A percentile compares a stretch with the other conserved stretches of the same genome.
Evolutionary conservation across 1,284 basidiomycete genomes (phyloP).

Genomic region (Pseudomicrostroma phylloplanum): DNA sequence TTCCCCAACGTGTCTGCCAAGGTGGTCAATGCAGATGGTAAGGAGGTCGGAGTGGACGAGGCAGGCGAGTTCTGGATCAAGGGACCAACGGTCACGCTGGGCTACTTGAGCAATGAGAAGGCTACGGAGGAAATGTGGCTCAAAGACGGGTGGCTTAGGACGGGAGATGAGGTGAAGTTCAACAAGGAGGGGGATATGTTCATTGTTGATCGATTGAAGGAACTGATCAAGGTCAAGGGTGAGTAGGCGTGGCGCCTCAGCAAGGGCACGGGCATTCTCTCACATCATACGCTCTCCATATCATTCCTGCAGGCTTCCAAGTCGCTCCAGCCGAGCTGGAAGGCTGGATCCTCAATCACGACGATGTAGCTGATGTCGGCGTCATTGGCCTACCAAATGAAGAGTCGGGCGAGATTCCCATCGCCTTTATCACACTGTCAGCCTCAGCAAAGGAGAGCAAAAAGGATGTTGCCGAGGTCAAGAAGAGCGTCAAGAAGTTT

Average conservation of each 20-base stretch:
- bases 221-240: slow-evolving; percentile 25
- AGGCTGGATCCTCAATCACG: slow-evolving; percentile 66
- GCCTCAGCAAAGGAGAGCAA: slow-evolving; percentile 50
- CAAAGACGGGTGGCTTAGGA: slow-evolving; percentile 33
- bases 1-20: slow-evolving; percentile 33
- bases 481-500: slow-evolving; percentile 54
- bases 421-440: slow-evolving; percentile 65
- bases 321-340: slow-evolving; percentile 24
- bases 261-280: background rate
- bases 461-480: slow-evolving; percentile 8
- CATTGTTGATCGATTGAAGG: slow-evolving; percentile 34
- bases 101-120: slow-evolving; percentile 50
- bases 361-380: slow-evolving; percentile 64
- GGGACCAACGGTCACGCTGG: slow-evolving; percentile 53
- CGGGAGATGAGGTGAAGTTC: slow-evolving; percentile 35
- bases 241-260: slow-evolving; percentile 4
- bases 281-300: background rate
- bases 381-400: slow-evolving; percentile 72
- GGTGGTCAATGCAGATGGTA: slow-evolving; percentile 37
- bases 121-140: slow-evolving; percentile 38
- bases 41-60: slow-evolving; percentile 36
- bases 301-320: slow-evolving; percentile 21
- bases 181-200: slow-evolving; percentile 26
- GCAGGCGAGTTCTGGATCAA: slow-evolving; percentile 53
- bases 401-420: slow-evolving; percentile 68